These are phyloP conservation scores for Flaveria floridana DNA, from an alignment of 140 eudicot species.

Conservation along the genomic window DNA sequence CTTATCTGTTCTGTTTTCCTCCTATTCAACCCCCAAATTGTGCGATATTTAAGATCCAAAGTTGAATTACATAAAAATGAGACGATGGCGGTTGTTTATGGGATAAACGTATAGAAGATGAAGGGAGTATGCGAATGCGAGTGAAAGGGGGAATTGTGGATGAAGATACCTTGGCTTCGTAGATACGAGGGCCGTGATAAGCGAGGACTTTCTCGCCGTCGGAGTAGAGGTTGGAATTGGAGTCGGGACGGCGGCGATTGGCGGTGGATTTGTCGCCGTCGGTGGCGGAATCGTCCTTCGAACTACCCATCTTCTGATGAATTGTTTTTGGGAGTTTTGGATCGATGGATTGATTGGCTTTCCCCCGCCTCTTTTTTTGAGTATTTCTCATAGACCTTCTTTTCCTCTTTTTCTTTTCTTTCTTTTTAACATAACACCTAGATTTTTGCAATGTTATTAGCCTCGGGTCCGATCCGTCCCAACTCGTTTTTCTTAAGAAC, in stretches of 20 bases:
- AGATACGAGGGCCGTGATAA: slow-evolving; percentile 88
- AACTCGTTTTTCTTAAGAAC: too few relatives aligned
- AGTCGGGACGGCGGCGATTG: slow-evolving; percentile 54
- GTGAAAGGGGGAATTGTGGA: slow-evolving; percentile 15
- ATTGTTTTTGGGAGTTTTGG: slow-evolving; percentile 22
- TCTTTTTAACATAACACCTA: too few relatives aligned
- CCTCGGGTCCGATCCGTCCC: too few relatives aligned
- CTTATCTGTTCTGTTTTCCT: background rate
- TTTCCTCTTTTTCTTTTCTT: too few relatives aligned
- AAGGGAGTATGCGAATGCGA: background rate
- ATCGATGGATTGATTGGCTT: slow-evolving; percentile 23
- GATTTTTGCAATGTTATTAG: too few relatives aligned
- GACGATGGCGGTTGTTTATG: background rate
- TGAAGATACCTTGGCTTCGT: slow-evolving; percentile 77
- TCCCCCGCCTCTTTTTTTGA: slow-evolving; percentile 44
- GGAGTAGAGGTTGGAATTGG: slow-evolving; percentile 53
- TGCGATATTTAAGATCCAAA: slow-evolving; percentile 17
- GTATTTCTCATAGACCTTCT: slow-evolving; percentile 1
- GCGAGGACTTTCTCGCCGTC: slow-evolving; percentile 93
- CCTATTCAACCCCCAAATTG: slow-evolving; percentile 12
- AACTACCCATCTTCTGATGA: slow-evolving; percentile 50
- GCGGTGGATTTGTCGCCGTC: slow-evolving; percentile 67
- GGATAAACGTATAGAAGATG: slow-evolving; percentile 8
- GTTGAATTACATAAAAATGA: slow-evolving; percentile 6
- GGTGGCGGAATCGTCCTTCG: slow-evolving; percentile 71